These are phyloP conservation scores for Cladosporium austrohemisphaericum DNA, from an alignment of 2,329 filamentous ascomycete genomes.

Conservation along the genomic window DNA sequence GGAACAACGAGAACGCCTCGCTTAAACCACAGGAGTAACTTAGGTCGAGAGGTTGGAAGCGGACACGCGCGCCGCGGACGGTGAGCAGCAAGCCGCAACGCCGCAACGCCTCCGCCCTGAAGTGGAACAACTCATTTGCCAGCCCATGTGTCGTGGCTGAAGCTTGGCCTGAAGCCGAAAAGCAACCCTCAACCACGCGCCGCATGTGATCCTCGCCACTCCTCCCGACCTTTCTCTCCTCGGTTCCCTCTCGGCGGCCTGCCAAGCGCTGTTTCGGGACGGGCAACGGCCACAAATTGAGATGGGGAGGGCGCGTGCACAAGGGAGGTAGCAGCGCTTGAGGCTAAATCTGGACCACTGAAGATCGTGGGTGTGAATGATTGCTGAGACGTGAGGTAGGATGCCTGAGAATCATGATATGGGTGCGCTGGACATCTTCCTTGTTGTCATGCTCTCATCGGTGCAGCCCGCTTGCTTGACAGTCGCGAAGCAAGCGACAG, in stretches of 20 bases:
- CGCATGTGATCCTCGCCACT: neutral
- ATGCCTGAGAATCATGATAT: neutral
- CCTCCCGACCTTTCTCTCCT: neutral
- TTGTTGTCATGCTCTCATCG: too few relatives aligned
- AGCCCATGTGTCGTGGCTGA: slow-evolving; percentile 10
- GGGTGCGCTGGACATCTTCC: too few relatives aligned
- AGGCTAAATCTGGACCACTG: slow-evolving; percentile 6
- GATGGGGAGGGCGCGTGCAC: slow-evolving; percentile 1
- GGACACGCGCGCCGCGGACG: neutral
- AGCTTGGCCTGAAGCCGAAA: slow-evolving; percentile 10
- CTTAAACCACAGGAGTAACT: too few relatives aligned
- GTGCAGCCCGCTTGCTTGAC: too few relatives aligned
- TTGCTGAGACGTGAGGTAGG: neutral
- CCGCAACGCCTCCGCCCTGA: slow-evolving; percentile 8
- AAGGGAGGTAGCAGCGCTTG: neutral
- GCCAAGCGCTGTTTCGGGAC: slow-evolving; percentile 7
- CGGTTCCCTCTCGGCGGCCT: slow-evolving; percentile 7
- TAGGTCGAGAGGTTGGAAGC: neutral
- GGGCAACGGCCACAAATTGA: slow-evolving; percentile 6
- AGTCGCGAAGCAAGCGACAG: too few relatives aligned
- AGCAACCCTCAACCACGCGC: slow-evolving; percentile 5
- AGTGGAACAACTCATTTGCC: slow-evolving; percentile 6
- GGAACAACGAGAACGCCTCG: too few relatives aligned
- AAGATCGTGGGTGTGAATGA: slow-evolving; percentile 1
- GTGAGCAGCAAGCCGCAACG: neutral